A percentile compares a stretch with the other conserved stretches of the same genome.
These are phyloP conservation scores for Cardamine chenopodiifolia DNA, from an alignment of 345 rosid species.

Conservation along the genomic window DNA sequence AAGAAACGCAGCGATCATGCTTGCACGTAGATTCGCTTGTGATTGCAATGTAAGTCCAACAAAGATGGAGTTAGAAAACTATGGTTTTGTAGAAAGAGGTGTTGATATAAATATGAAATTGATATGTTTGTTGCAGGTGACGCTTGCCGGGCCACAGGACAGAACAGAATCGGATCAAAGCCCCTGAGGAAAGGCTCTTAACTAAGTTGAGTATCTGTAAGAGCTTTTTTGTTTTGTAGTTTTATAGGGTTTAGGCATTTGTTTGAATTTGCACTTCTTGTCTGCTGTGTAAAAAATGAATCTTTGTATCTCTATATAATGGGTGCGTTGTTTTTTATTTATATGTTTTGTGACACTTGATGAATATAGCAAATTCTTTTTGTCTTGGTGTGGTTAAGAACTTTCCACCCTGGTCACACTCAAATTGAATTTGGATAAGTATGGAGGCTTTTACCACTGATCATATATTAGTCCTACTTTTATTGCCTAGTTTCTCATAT, in stretches of 20 bases:
- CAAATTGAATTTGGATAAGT: neutral
- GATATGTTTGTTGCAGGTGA: constrained; percentile 39
- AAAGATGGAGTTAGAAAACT: constrained; percentile 13
- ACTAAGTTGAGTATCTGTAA: constrained; percentile 24
- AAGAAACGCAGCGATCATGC: constrained; percentile 89
- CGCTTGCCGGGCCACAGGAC: constrained; percentile 47
- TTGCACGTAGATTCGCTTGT: constrained; percentile 92
- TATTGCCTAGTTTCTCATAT: too few species aligned
- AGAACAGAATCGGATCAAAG: constrained; percentile 35
- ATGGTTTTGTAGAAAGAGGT: neutral
- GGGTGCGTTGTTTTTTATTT: neutral
- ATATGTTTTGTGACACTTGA: neutral
- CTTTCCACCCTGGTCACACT: too few species aligned
- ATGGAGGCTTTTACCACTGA: neutral
- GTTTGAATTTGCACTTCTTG: constrained; percentile 25
- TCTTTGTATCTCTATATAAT: neutral
- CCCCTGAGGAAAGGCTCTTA: neutral
- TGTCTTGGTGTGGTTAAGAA: neutral
- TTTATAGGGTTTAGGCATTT: constrained; percentile 23
- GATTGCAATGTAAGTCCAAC: constrained; percentile 80
- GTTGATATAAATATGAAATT: constrained; percentile 24
- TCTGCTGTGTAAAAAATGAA: constrained; percentile 31
- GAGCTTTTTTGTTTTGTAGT: constrained; percentile 36
- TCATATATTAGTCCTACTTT: neutral
- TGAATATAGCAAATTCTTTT: neutral